phyloP scores from a whole-genome alignment of 768 basidiomycete genomes.

The Collybia nuda region DNA sequence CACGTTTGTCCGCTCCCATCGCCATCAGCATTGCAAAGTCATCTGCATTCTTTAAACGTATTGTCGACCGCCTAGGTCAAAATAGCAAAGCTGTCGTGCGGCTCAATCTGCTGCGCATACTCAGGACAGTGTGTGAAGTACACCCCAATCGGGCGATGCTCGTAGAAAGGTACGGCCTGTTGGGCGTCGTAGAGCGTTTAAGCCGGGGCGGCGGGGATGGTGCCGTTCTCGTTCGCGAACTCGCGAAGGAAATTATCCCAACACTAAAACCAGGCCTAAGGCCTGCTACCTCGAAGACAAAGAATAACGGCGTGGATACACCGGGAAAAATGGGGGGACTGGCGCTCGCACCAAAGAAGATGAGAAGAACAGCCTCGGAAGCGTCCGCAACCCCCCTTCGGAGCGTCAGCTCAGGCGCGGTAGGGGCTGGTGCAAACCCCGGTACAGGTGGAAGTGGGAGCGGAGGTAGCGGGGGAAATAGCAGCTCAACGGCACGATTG shows the following conservation, averaged over 20 bases:
- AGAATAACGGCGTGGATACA: constrained; percentile 17
- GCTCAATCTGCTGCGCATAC: constrained; percentile 83
- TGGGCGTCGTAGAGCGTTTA: constrained; percentile 77
- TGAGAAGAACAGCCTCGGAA: constrained; percentile 73
- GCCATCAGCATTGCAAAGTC: constrained; percentile 77
- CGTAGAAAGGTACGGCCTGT: constrained; percentile 79
- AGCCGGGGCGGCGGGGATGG: constrained; percentile 76
- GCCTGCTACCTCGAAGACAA: constrained; percentile 38
- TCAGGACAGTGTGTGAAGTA: constrained; percentile 84
- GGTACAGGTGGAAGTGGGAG: constrained; percentile 17
- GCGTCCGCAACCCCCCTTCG: constrained; percentile 37
- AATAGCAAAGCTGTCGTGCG: constrained; percentile 85
- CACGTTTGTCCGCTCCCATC: constrained; percentile 72
- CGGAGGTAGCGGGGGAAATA: constrained; percentile 6
- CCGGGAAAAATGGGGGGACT: constrained; percentile 20
- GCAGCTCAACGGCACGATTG: constrained; percentile 20
- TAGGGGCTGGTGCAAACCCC: constrained; percentile 12
- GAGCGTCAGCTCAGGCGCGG: constrained; percentile 6
- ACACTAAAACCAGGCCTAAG: constrained; percentile 70
- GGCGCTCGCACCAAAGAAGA: constrained; percentile 58
- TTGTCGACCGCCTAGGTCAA: constrained; percentile 75
- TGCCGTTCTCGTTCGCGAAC: constrained; percentile 86
- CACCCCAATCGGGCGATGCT: constrained; percentile 83
- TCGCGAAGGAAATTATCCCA: constrained; percentile 85
- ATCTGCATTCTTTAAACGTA: constrained; percentile 81